These are phyloP conservation scores for Pulveroboletus sp. DNA, from an alignment of 768 basidiomycete genomes.

Conservation along the genomic window DNA sequence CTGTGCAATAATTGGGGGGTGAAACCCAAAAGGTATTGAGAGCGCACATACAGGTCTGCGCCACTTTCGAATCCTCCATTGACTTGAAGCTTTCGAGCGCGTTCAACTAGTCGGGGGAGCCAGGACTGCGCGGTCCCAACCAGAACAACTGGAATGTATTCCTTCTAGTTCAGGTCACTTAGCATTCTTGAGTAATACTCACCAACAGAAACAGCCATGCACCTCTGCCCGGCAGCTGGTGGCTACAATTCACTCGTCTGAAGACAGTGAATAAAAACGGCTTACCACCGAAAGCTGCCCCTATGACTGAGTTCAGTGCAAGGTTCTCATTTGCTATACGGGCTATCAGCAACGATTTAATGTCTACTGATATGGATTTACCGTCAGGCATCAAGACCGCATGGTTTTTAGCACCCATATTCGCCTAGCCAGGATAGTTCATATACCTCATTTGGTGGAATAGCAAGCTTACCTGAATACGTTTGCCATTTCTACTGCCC, in stretches of 20 bases:
- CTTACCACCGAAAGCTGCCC: constrained; percentile 88
- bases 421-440: constrained; percentile 39
- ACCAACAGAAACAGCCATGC: constrained; percentile 96
- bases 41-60: constrained; percentile 62
- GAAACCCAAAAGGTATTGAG: not conserved
- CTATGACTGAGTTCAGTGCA: constrained; percentile 85
- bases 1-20: constrained; percentile 30
- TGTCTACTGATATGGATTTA: constrained; percentile 31
- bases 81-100: constrained; percentile 74
- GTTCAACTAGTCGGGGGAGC: constrained; percentile 82
- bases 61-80: constrained; percentile 87
- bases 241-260: constrained; percentile 18
- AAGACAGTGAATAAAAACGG: constrained; percentile 16
- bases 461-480: constrained; percentile 59
- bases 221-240: constrained; percentile 90
- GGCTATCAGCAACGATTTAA: not conserved
- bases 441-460: not conserved
- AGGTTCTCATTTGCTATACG: constrained; percentile 81
- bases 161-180: not conserved
- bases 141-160: constrained; percentile 49
- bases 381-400: constrained; percentile 92
- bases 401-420: constrained; percentile 97
- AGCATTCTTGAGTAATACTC: constrained; percentile 18
- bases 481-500: constrained; percentile 82
- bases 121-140: constrained; percentile 77